Evolutionary conservation across 2,329 filamentous ascomycete species (phyloP), one percentile per base, ranked within the genome.

Genomic region (Metarhizium brunneum): DNA sequence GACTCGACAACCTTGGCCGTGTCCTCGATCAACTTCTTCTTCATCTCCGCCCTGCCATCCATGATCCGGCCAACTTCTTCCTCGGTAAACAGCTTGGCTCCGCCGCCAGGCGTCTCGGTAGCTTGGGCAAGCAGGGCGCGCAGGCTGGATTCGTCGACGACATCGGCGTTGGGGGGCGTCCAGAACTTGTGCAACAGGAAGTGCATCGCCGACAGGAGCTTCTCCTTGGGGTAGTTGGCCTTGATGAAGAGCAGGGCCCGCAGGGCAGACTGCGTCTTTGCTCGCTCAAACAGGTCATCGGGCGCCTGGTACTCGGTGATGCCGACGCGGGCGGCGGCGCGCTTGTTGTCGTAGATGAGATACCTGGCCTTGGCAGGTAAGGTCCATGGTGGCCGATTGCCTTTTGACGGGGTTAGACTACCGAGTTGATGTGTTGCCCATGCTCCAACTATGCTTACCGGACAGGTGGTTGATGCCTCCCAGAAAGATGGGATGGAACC

Each of bases 381-480:
- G 0, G 76, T 76, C 86, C 87, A 91, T 1, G 89, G 88, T 0
- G 88, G 88, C 60, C 82, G 82, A 68, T 94, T 92, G 52, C 86
- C 86, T 82, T 60, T 32, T 10, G 48, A 55, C n/a, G 25, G 52
- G 55, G 30, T 16, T 16, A 47, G 40, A 36, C 35, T 13, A 11
- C 38, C 13, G 38, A 11, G 38, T 16, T 16, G 32, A 8, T 11
- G 10, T 16, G 38, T 5, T 40, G 11, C 38, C 1, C 1, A 10
- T 13, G 38, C 8, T 16, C 38, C 38, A 11, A 11, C 13, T 16
- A 16, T 40, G 58, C 68, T 56, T 69, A 84, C 82, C 82, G 48
- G 79, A 79, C 20, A 73, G 76, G 40, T 75, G 73, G 65, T 85
- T 87, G 64, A 89, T 81, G 49, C 78, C 86, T 30, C 83, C 84